Percentiles rank a stretch among this genome's conserved stretches.
These are phyloP conservation scores for Mortierella sp. DNA, from an alignment of 371 early-diverging fungal species.

Conservation along the genomic window DNA sequence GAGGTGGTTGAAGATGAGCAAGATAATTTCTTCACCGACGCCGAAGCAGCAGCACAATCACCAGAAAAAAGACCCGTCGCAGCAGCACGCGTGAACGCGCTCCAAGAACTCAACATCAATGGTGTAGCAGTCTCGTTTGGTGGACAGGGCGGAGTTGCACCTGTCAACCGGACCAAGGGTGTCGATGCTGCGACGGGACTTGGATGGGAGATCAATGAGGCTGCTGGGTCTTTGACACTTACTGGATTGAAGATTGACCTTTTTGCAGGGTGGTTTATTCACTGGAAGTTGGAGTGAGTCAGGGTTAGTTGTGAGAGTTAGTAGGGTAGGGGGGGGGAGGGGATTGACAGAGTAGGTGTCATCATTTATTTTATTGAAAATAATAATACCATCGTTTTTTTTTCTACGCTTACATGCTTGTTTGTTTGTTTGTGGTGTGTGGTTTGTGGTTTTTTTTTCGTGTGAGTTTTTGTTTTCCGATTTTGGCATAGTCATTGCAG, in stretches of 20 bases:
- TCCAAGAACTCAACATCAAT: constrained; percentile 36
- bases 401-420: too few relatives aligned
- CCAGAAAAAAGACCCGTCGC: background rate
- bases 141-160: constrained; percentile 10
- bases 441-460: too few relatives aligned
- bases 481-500: too few relatives aligned
- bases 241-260: constrained; percentile 43
- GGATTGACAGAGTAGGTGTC: background rate
- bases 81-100: background rate
- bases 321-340: constrained; percentile 1
- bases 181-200: constrained; percentile 28
- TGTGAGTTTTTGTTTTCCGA: too few relatives aligned
- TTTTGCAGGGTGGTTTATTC: constrained; percentile 32
- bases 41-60: background rate
- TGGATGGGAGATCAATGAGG: constrained; percentile 35
- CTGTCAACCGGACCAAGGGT: constrained; percentile 20
- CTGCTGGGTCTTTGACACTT: constrained; percentile 33
- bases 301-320: background rate
- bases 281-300: constrained; percentile 34
- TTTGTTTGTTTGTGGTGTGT: too few relatives aligned
- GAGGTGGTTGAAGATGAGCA: background rate
- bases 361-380: background rate
- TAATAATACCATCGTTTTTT: too few relatives aligned
- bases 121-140: constrained; percentile 27
- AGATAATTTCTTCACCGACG: background rate